phyloP scores from a whole-genome alignment of 805 yeast genomes.

The Candida sonorensis region DNA sequence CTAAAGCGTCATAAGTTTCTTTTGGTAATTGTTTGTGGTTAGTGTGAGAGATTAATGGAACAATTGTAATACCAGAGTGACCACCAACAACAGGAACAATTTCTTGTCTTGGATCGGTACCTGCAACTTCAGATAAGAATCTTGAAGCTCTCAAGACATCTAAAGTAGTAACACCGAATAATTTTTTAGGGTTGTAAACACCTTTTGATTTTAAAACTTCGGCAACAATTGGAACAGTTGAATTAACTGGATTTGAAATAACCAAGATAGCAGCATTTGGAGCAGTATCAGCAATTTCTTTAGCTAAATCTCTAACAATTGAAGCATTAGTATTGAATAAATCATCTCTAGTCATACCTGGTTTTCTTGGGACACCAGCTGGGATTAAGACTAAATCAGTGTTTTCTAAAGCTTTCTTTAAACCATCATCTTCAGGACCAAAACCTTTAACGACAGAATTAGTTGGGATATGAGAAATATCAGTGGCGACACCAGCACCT shows the following conservation, averaged over 20 bases:
- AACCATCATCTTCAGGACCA: slow-evolving; percentile 72
- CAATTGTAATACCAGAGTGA: slow-evolving; percentile 95
- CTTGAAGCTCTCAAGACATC: slow-evolving; percentile 87
- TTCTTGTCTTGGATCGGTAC: slow-evolving; percentile 73
- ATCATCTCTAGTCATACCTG: slow-evolving; percentile 98
- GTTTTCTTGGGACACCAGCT: slow-evolving; percentile 98
- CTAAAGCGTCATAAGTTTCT: slow-evolving; percentile 59
- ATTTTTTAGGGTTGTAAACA: slow-evolving; percentile 83
- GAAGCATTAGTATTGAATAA: slow-evolving; percentile 94
- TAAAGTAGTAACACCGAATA: slow-evolving; percentile 94
- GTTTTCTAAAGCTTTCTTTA: slow-evolving; percentile 63
- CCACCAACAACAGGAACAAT: slow-evolving; percentile 90
- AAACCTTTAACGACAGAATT: slow-evolving; percentile 83
- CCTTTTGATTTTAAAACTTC: slow-evolving; percentile 83
- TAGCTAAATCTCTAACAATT: slow-evolving; percentile 87
- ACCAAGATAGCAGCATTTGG: slow-evolving; percentile 80
- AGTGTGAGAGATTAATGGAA: slow-evolving; percentile 85
- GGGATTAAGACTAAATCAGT: slow-evolving; percentile 89
- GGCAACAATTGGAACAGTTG: slow-evolving; percentile 94
- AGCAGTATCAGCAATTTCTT: slow-evolving; percentile 71
- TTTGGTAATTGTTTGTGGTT: slow-evolving; percentile 57
- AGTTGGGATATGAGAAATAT: slow-evolving; percentile 89
- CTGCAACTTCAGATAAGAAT: slow-evolving; percentile 62
- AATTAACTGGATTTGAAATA: slow-evolving; percentile 95
- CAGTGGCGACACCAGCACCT: slow-evolving; percentile 97